Percentiles rank a stretch among this genome's conserved stretches.
These are phyloP conservation scores for Clitoria ternatea DNA, from an alignment of 306 rosid genomes.

Conservation along the genomic window DNA sequence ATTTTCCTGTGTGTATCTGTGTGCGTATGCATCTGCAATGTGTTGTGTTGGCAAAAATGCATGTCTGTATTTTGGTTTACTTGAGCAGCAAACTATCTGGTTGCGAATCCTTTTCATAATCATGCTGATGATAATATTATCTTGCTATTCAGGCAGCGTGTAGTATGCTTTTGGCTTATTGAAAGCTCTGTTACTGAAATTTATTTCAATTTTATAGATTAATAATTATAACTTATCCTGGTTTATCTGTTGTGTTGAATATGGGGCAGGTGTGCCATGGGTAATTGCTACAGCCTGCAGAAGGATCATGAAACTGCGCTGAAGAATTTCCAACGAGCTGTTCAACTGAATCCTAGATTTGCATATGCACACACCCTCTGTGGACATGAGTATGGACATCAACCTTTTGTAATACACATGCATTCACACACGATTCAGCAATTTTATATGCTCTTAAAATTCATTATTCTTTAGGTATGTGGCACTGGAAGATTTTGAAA, in stretches of 20 bases:
- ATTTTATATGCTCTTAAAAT: constrained; percentile 17
- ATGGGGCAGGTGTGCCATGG: constrained; percentile 49
- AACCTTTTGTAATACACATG: neutral
- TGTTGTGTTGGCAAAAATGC: neutral
- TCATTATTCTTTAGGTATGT: constrained; percentile 57
- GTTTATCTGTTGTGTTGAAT: constrained; percentile 18
- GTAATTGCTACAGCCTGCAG: constrained; percentile 56
- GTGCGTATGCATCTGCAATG: neutral
- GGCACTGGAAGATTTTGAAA: constrained; percentile 91
- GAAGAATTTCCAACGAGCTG: constrained; percentile 94
- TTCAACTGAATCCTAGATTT: constrained; percentile 82
- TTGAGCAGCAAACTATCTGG: constrained; percentile 1
- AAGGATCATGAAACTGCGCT: constrained; percentile 49
- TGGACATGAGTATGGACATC: constrained; percentile 81
- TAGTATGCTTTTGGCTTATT: neutral
- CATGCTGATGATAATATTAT: constrained; percentile 4
- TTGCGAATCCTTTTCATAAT: neutral
- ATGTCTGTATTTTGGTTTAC: neutral
- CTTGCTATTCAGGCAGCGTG: neutral
- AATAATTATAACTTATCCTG: constrained; percentile 1
- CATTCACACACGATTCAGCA: constrained; percentile 12
- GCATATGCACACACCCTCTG: constrained; percentile 99
- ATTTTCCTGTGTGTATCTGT: neutral
- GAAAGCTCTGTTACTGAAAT: neutral
- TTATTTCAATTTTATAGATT: neutral